Conservation (phyloP, 805 yeast species). For the Crinitomyces ghanaensis region DNA sequence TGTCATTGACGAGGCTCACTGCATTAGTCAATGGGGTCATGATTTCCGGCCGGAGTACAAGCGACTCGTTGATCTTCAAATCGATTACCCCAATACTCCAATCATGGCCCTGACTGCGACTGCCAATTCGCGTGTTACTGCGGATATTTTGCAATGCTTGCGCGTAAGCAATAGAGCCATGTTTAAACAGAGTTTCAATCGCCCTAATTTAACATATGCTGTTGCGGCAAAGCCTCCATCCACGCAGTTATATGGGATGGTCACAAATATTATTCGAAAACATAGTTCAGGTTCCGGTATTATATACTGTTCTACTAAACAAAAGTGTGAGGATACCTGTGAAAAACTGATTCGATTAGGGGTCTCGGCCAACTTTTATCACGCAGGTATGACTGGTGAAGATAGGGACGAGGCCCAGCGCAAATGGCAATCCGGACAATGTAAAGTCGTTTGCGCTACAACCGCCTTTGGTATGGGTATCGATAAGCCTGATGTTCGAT, state of each 20-base stretch:
- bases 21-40: slow-evolving; percentile 98
- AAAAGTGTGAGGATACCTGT: slow-evolving; percentile 75
- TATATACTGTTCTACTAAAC: slow-evolving; percentile 85
- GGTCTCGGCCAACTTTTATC: slow-evolving; percentile 62
- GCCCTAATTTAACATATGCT: slow-evolving; percentile 74
- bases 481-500: slow-evolving; percentile 91
- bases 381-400: slow-evolving; percentile 86
- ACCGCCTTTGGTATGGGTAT: slow-evolving; percentile 99
- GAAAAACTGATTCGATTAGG: slow-evolving; percentile 47
- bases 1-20: slow-evolving; percentile 96
- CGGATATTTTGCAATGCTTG: slow-evolving; percentile 76
- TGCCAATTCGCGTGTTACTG: slow-evolving; percentile 79
- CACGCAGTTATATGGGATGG: slow-evolving; percentile 33
- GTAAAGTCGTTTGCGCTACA: slow-evolving; percentile 87
- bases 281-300: slow-evolving; percentile 62
- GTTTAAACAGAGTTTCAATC: slow-evolving; percentile 82
- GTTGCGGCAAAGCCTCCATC: slow-evolving; percentile 33
- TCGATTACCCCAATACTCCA: slow-evolving; percentile 67
- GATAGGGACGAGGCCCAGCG: slow-evolving; percentile 63
- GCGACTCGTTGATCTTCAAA: slow-evolving; percentile 60
- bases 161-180: slow-evolving; percentile 43
- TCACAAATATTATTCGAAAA: slow-evolving; percentile 41
- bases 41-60: slow-evolving; percentile 96
- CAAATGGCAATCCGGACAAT: slow-evolving; percentile 64
- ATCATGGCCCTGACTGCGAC: slow-evolving; percentile 96